These are phyloP conservation scores for Russula griseocarnosa DNA, from an alignment of 768 basidiomycete species.

Conservation along the genomic window DNA sequence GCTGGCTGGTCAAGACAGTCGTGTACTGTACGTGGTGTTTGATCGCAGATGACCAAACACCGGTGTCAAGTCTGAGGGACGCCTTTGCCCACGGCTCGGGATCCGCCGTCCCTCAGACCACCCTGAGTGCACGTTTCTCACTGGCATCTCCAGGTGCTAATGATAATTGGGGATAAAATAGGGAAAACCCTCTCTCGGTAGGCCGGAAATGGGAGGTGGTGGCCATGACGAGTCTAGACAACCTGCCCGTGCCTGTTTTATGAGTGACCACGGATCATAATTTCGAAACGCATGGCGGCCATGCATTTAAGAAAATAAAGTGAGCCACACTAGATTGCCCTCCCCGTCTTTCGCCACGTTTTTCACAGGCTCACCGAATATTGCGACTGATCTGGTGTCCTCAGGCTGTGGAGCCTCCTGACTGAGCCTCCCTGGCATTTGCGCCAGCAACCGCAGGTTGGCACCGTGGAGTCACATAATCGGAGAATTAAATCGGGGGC, in stretches of 20 bases:
- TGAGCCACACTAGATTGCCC: background rate
- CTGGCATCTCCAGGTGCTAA: background rate
- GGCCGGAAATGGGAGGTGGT: background rate
- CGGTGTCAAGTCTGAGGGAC: background rate
- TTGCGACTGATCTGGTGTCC: conserved; percentile 2
- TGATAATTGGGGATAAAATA: background rate
- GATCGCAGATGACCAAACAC: conserved; percentile 2
- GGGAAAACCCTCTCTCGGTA: background rate
- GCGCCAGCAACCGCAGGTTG: background rate
- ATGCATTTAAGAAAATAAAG: background rate
- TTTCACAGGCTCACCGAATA: background rate
- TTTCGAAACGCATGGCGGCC: background rate
- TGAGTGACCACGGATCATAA: background rate
- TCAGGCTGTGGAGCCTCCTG: conserved; percentile 3
- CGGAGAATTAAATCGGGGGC: background rate
- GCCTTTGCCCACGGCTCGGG: conserved; percentile 6
- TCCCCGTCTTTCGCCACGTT: background rate
- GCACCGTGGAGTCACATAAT: background rate
- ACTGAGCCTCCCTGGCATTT: background rate
- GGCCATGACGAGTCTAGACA: background rate
- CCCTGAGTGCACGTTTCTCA: too few relatives aligned
- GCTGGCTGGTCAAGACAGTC: background rate
- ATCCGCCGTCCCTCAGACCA: background rate
- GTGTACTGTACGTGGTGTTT: background rate
- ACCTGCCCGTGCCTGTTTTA: background rate